Conservation (phyloP, 2,329 filamentous ascomycete genomes). For the Fusarium abutilonis region DNA sequence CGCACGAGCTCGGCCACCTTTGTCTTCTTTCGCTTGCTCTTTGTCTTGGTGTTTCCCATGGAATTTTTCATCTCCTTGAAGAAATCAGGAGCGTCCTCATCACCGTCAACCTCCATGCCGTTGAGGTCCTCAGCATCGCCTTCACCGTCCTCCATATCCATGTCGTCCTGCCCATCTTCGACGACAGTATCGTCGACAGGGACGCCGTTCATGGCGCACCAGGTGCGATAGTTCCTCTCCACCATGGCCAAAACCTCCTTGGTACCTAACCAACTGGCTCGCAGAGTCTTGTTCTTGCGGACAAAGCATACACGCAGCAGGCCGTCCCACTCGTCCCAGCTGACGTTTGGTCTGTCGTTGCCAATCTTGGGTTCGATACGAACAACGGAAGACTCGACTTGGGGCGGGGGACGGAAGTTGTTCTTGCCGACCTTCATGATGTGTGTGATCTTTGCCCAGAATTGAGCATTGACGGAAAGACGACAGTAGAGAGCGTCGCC, state of each 20-base stretch:
- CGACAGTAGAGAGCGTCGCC: conserved; percentile 90
- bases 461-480: conserved; percentile 92
- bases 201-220: conserved; percentile 87
- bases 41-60: conserved; percentile 63
- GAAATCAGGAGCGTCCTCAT: conserved; percentile 82
- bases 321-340: conserved; percentile 95
- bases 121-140: conserved; percentile 57
- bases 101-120: conserved; percentile 65
- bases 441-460: conserved; percentile 74
- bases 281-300: conserved; percentile 89
- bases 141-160: conserved; percentile 52
- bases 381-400: conserved; percentile 91
- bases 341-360: conserved; percentile 79
- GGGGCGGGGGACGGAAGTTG: conserved; percentile 94
- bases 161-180: conserved; percentile 55
- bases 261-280: conserved; percentile 82
- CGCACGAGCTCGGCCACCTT: conserved; percentile 84
- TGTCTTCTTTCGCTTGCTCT: conserved; percentile 78
- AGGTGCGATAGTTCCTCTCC: conserved; percentile 88
- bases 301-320: conserved; percentile 76
- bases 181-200: conserved; percentile 74
- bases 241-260: conserved; percentile 83
- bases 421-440: conserved; percentile 95
- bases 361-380: conserved; percentile 88
- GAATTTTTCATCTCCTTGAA: conserved; percentile 73